Evolutionary conservation across 2,329 filamentous ascomycete genomes (phyloP).

Genomic region (Cyanodermella asteris): DNA sequence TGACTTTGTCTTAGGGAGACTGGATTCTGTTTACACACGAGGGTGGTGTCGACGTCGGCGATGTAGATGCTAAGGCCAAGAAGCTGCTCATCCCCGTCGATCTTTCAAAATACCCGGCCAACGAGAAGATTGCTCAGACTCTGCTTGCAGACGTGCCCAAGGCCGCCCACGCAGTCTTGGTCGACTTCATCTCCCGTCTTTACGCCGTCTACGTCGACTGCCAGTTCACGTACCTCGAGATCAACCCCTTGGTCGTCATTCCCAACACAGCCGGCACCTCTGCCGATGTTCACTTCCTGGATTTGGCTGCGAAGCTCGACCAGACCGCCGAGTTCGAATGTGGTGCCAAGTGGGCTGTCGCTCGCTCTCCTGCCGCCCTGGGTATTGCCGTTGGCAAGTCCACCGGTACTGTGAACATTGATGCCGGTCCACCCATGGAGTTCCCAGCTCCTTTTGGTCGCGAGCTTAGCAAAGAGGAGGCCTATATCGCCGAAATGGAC

Average conservation of each 20-base stretch:
- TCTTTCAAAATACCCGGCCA: slow-evolving; percentile 82
- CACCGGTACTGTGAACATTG: slow-evolving; percentile 55
- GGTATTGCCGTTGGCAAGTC: slow-evolving; percentile 50
- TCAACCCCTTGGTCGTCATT: slow-evolving; percentile 96
- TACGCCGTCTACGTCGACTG: slow-evolving; percentile 99
- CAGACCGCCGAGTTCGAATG: slow-evolving; percentile 99
- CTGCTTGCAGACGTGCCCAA: slow-evolving; percentile 85
- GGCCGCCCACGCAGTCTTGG: slow-evolving; percentile 91
- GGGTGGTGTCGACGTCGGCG: slow-evolving; percentile 97
- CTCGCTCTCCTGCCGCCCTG: slow-evolving; percentile 70
- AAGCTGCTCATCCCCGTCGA: slow-evolving; percentile 96
- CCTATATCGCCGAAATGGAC: slow-evolving; percentile 95
- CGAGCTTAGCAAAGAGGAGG: slow-evolving; percentile 96
- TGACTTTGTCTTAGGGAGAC: slow-evolving; percentile 49
- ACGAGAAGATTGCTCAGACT: slow-evolving; percentile 68
- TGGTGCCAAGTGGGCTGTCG: slow-evolving; percentile 96
- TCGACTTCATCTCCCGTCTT: slow-evolving; percentile 95
- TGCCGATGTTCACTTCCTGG: slow-evolving; percentile 90
- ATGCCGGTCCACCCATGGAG: slow-evolving; percentile 93
- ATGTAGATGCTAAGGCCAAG: slow-evolving; percentile 97
- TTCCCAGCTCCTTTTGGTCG: slow-evolving; percentile 98
- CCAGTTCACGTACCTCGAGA: slow-evolving; percentile 99
- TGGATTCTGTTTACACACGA: slow-evolving; percentile 99
- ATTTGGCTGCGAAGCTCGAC: slow-evolving; percentile 94
- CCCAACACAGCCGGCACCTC: slow-evolving; percentile 83